phyloP scores from a whole-genome alignment of 495 filamentous ascomycete species.

The Penicillium lividum region DNA sequence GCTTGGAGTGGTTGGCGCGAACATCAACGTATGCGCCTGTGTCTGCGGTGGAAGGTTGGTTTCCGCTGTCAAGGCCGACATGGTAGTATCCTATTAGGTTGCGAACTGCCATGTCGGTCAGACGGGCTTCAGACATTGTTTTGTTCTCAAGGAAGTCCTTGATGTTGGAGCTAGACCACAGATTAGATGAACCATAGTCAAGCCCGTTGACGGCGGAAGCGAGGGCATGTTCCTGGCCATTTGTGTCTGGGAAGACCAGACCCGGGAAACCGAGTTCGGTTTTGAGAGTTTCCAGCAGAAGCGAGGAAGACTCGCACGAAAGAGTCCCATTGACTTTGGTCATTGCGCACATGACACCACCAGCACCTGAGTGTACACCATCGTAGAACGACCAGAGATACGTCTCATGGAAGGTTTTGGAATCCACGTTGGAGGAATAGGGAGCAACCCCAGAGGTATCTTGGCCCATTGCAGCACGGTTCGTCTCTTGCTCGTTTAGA shows the following conservation, averaged over 20 bases:
- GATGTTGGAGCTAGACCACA: conserved; percentile 24
- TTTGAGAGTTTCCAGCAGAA: conserved; percentile 55
- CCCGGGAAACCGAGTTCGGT: conserved; percentile 58
- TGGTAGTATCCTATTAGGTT: conserved; percentile 54
- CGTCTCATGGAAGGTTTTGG: conserved; percentile 67
- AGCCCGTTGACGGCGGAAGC: conserved; percentile 16
- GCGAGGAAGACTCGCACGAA: conserved; percentile 58
- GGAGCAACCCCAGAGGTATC: conserved; percentile 16
- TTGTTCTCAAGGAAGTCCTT: conserved; percentile 39
- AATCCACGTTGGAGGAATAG: conserved; percentile 62
- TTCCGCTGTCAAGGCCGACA: conserved; percentile 49
- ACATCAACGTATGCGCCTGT: conserved; percentile 58
- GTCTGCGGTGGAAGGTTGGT: conserved; percentile 64
- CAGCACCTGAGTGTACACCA: conserved; percentile 58
- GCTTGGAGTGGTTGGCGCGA: conserved; percentile 49
- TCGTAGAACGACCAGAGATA: conserved; percentile 75
- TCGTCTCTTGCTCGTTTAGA: conserved; percentile 66
- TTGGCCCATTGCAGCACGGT: conserved; percentile 40
- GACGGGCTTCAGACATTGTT: conserved; percentile 44
- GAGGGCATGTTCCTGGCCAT: conserved; percentile 52
- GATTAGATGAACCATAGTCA: conserved; percentile 22
- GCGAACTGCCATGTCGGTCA: conserved; percentile 58
- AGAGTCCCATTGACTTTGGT: conserved; percentile 63
- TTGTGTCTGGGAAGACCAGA: conserved; percentile 52
- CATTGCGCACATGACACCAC: conserved; percentile 66